A percentile compares a stretch with the other conserved stretches of the same genome.
Evolutionary conservation across 306 rosid species (phyloP).

Genomic region (Malus domestica): ASM211411v1 NC_041792.1:30788907-30789406

Average conservation of each 20-base stretch:
- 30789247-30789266: slow-evolving; percentile 85
- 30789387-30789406: slow-evolving; percentile 65
- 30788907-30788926: slow-evolving; percentile 37
- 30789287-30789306: not conserved
- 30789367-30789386: slow-evolving; percentile 88
- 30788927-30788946: not conserved
- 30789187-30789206: slow-evolving; percentile 84
- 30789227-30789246: slow-evolving; percentile 69
- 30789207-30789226: slow-evolving; percentile 82
- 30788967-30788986: not conserved
- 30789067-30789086: slow-evolving; percentile 89
- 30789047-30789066: slow-evolving; percentile 88
- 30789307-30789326: not conserved
- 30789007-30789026: not conserved
- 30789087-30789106: slow-evolving; percentile 87
- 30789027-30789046: slow-evolving; percentile 40
- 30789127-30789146: not conserved
- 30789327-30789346: slow-evolving; percentile 71
- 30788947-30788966: not conserved
- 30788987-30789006: not conserved
- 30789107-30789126: slow-evolving; percentile 16
- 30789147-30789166: not conserved
- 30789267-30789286: not conserved
- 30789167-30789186: slow-evolving; percentile 35
- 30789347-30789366: slow-evolving; percentile 81